Percentiles rank a stretch among this genome's conserved stretches.
Evolutionary conservation across 768 basidiomycete genomes (phyloP).

Genomic region (Kwoniella sp.): DNA sequence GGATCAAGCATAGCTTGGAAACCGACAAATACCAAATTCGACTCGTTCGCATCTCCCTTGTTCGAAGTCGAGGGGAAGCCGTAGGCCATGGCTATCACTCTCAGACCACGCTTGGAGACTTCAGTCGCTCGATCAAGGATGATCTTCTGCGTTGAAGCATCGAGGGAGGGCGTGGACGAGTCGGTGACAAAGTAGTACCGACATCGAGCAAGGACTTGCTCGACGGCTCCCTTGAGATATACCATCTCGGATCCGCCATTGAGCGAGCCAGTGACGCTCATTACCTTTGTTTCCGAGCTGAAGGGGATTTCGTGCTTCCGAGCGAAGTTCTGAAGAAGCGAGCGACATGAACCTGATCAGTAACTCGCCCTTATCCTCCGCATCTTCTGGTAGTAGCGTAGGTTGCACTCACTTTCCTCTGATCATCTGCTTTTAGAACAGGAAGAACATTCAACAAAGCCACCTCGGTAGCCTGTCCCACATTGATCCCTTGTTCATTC

Average conservation of each 20-base stretch:
- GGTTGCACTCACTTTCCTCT: conserved; percentile 64
- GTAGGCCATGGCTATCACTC: conserved; percentile 90
- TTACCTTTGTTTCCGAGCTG: conserved; percentile 89
- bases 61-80: conserved; percentile 60
- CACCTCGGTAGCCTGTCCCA: conserved; percentile 92
- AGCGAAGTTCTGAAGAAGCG: conserved; percentile 45
- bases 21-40: conserved; percentile 75
- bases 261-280: conserved; percentile 82
- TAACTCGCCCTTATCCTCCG: too few species aligned
- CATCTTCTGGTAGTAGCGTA: too few species aligned
- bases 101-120: conserved; percentile 73
- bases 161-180: conserved; percentile 79
- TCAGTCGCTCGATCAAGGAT: conserved; percentile 72
- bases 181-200: conserved; percentile 87
- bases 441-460: conserved; percentile 80
- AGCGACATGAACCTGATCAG: neutral
- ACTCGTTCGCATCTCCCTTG: conserved; percentile 56
- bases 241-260: conserved; percentile 67
- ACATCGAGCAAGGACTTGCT: conserved; percentile 80
- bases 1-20: conserved; percentile 96
- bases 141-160: conserved; percentile 66
- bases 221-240: conserved; percentile 91
- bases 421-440: conserved; percentile 69
- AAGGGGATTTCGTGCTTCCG: conserved; percentile 74
- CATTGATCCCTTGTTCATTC: conserved; percentile 71